phyloP scores from a whole-genome alignment of 768 basidiomycete species.

The Boletus sp. region DNA sequence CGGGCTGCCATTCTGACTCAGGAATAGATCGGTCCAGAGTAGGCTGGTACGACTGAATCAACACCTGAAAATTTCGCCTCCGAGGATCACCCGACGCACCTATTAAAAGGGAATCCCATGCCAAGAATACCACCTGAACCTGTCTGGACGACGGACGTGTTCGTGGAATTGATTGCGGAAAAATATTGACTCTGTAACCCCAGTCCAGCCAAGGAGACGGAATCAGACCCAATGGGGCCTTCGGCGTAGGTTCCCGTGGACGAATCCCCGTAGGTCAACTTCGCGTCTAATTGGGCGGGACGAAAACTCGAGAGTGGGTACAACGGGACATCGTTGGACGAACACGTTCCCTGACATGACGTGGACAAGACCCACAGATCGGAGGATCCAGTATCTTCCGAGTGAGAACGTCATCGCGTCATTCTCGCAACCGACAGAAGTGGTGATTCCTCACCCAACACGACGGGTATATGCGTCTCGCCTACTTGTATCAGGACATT shows the following conservation, averaged over 20 bases:
- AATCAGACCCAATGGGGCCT: conserved; percentile 62
- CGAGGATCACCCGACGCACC: conserved; percentile 38
- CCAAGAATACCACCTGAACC: conserved; percentile 70
- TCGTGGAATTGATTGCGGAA: conserved; percentile 66
- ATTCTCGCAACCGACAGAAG: not conserved
- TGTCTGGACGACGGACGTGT: conserved; percentile 56
- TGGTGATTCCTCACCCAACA: conserved; percentile 49
- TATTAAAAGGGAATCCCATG: conserved; percentile 71
- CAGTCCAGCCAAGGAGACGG: conserved; percentile 53
- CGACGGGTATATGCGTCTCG: conserved; percentile 47
- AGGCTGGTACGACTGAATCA: conserved; percentile 33
- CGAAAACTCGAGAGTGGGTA: conserved; percentile 53
- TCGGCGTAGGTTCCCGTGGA: conserved; percentile 64
- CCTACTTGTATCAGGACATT: conserved; percentile 61
- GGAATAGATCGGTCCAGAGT: conserved; percentile 44
- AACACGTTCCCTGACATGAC: conserved; percentile 46
- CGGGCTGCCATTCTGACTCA: conserved; percentile 10
- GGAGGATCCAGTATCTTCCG: conserved; percentile 73
- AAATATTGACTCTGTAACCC: conserved; percentile 53
- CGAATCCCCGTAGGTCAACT: conserved; percentile 70
- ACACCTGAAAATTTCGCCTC: not conserved
- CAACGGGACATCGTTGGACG: conserved; percentile 38
- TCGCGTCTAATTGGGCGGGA: conserved; percentile 44
- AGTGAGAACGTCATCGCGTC: not conserved
- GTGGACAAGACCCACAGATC: conserved; percentile 74